Percentiles rank a stretch among this genome's conserved stretches.
Evolutionary conservation across 176 grass and related monocot genomes (phyloP).

Genomic region (Oropetium thomaeum): DNA sequence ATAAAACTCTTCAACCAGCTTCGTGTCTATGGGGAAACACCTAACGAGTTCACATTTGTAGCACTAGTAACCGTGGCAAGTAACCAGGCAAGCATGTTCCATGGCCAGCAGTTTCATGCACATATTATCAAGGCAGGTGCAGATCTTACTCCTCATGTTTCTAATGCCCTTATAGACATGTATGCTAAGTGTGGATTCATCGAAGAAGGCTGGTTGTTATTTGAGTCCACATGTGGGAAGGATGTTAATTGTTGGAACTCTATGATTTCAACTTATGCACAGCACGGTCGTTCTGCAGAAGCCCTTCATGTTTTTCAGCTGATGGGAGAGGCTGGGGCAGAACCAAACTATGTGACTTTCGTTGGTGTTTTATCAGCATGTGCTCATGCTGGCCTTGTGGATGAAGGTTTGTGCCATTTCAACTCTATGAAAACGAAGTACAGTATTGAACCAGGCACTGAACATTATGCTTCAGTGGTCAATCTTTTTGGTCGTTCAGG

Average conservation of each 20-base stretch:
- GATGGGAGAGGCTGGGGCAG: constrained; percentile 53
- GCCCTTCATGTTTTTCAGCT: constrained; percentile 55
- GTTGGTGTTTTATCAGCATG: constrained; percentile 71
- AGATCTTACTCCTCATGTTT: constrained; percentile 61
- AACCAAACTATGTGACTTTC: constrained; percentile 84
- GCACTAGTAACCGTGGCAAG: constrained; percentile 75
- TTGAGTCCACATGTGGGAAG: constrained; percentile 51
- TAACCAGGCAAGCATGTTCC: constrained; percentile 60
- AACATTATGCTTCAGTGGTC: constrained; percentile 81
- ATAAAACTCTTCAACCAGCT: constrained; percentile 66
- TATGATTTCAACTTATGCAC: constrained; percentile 75
- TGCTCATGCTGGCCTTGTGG: constrained; percentile 62
- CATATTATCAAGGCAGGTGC: constrained; percentile 60
- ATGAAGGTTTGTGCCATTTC: constrained; percentile 64
- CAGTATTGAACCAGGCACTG: constrained; percentile 55
- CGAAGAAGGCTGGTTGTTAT: constrained; percentile 59
- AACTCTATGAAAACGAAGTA: constrained; percentile 59
- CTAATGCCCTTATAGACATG: constrained; percentile 78
- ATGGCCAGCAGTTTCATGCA: constrained; percentile 67
- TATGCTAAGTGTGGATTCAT: constrained; percentile 86
- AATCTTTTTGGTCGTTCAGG: constrained; percentile 68
- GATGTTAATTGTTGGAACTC: constrained; percentile 82
- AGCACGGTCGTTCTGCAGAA: constrained; percentile 66
- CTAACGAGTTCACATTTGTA: constrained; percentile 68
- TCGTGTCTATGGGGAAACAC: constrained; percentile 36